These are phyloP conservation scores for Cordyceps militaris DNA, from an alignment of 2,329 filamentous ascomycete species.

Conservation along the genomic window DNA sequence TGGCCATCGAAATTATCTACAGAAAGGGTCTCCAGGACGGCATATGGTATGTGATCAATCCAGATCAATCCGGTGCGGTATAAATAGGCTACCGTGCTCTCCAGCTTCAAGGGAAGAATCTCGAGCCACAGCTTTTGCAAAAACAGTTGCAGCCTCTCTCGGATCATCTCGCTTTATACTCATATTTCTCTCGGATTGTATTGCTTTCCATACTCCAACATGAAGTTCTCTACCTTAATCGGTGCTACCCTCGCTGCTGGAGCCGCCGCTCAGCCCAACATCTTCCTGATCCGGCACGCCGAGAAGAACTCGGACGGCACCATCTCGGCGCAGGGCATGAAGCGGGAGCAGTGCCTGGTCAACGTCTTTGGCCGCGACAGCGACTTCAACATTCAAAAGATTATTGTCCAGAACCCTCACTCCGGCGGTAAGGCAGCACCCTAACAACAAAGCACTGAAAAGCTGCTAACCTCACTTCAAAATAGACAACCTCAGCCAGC, in stretches of 20 bases:
- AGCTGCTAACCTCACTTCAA: not conserved
- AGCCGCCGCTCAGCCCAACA: conserved; percentile 30
- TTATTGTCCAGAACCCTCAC: conserved; percentile 46
- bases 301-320: conserved; percentile 46
- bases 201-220: not conserved
- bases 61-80: not conserved
- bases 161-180: no score
- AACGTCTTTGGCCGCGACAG: conserved; percentile 43
- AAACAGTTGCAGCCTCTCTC: no score
- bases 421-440: conserved; percentile 22
- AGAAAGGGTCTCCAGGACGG: not conserved
- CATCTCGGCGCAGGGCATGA: conserved; percentile 37
- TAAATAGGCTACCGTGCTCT: not conserved
- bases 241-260: not conserved
- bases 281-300: conserved; percentile 53
- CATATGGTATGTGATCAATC: not conserved
- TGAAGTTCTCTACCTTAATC: not conserved
- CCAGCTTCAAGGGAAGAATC: not conserved
- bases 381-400: conserved; percentile 45
- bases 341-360: conserved; percentile 47
- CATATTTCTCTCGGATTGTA: no score
- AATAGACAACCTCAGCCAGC: conserved; percentile 6
- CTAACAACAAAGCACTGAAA: not conserved
- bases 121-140: not conserved
- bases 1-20: not conserved